Evolutionary conservation across 2,329 filamentous ascomycete species (phyloP), one percentile per base, ranked within the genome.

Genomic region (Venturia pyrina): DNA sequence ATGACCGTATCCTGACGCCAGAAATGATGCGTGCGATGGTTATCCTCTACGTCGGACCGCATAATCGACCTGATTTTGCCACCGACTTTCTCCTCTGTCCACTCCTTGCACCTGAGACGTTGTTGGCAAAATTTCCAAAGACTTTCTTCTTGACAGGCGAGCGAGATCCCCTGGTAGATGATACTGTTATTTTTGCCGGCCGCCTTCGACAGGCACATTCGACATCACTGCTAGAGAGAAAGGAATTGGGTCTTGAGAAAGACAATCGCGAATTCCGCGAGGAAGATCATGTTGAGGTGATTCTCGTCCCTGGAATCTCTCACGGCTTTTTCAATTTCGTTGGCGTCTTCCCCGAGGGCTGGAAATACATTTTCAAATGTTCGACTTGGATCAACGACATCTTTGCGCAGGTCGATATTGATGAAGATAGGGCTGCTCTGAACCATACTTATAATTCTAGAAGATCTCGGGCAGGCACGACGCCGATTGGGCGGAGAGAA

Each of bases 1-100:
- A 96, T 75, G 95, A 99, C 75, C 89, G 95, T 37, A 90, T 99
- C 37, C 82, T 99, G 17, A 93, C 91, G 0, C 93, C 95, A 0
- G 95, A 99, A 76, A 96, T 98, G 91, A 97, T 98, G 89, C 89
- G 95, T 41, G 91, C 93, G 69, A 98, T 99, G 93, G 96, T 99
- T 69, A 96, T 99, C 69, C 82, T 99, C 4, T 99, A 99, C 75
- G 90, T 99, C 65, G 95, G 95, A 0, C 92, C 93, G 0, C 90
- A 97, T 74, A 91, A 95, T 75, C 88, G 93, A 0, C 95, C 95
- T 0, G 92, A 98, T 74, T 98, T 99, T 75, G 86, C 86, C 37
- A 91, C 90, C 7, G 93, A 99, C 75, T 97, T 92, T 74, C 84
- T 96, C 0, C 85, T 99, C 2, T 96, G 90, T 0, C 95, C 95